These are phyloP conservation scores for Cardiospermum halicacabum DNA, from an alignment of 345 rosid genomes.

Conservation along the genomic window DNA sequence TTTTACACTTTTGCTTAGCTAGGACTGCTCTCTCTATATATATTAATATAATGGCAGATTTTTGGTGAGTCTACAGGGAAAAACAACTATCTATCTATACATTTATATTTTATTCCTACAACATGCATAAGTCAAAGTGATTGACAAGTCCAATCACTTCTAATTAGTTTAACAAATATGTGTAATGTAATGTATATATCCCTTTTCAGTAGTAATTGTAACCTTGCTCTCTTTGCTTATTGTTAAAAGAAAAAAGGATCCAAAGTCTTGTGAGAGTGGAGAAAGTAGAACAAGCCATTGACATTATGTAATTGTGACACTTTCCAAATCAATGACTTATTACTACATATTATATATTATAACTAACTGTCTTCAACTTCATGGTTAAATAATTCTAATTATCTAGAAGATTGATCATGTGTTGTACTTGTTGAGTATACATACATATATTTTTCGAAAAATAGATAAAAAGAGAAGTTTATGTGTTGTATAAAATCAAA, in stretches of 20 bases:
- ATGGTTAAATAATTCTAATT: not conserved
- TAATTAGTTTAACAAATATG: conserved; percentile 2
- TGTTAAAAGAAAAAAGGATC: conserved; percentile 34
- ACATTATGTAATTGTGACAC: conserved; percentile 29
- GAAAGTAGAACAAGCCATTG: conserved; percentile 11
- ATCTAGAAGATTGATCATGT: too few relatives aligned
- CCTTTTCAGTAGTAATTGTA: conserved; percentile 8
- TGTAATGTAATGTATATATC: too few relatives aligned
- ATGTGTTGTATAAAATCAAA: too few relatives aligned
- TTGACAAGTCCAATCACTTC: conserved; percentile 27
- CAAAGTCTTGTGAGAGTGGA: conserved; percentile 22
- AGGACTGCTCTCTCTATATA: not conserved
- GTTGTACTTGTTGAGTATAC: not conserved
- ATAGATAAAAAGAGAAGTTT: not conserved
- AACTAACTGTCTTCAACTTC: conserved; percentile 32
- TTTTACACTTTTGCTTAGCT: conserved; percentile 16
- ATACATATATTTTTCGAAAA: not conserved
- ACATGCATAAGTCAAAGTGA: conserved; percentile 35
- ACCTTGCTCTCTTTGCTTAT: conserved; percentile 2
- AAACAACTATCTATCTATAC: too few relatives aligned
- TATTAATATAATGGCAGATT: conserved; percentile 28
- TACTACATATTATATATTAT: conserved; percentile 18
- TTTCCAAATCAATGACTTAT: conserved; percentile 42
- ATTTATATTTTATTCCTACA: conserved; percentile 7
- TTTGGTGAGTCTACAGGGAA: not conserved